Evolutionary conservation across 164 flowering plant genomes (phyloP), one percentile per base, ranked within the genome.

Genomic region (Aristolochia californica): DNA sequence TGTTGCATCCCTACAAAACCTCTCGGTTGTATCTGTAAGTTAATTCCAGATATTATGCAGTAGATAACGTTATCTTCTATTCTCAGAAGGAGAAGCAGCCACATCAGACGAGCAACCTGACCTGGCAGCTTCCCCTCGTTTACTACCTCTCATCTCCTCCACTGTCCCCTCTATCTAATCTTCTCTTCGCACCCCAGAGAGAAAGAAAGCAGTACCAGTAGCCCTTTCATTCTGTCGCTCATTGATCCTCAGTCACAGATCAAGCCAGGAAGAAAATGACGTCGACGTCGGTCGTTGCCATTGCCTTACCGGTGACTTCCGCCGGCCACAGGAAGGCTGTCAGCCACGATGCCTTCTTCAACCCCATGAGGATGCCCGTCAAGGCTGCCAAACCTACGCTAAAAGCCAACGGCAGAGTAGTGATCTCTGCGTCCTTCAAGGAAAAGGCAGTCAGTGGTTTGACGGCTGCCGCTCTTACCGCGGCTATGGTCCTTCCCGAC

Each of bases 371-470:
- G 68, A 67, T 45, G 21, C 61, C 68, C 13, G 62, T 78, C 16
- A 70, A 64, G 65, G 59, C 66, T 0, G 14, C 48, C 15, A 15
- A 61, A 45, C 2, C 65, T 63, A 8, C 55, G 47, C 16, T 47
- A 40, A 11, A 52, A 75, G 58, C 68, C 53, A 71, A 53, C 8
- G 72, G 60, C n/a, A 75, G 67, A 67, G 55, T 81, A 26, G 55
- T 61, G 38, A 80, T 82, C 18, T 62, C 53, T 62, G 85, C 86
- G 20, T 79, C 84, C 0, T 22, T 83, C 44, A 85, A 88, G 79
- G 93, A 85, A 72, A 85, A 80, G 74, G 80, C 76, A 2, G 72
- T 75, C 11, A 57, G 80, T 0, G 91, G 88, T 1, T 57, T 85
- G 70, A 72, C 88, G 0, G 90, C 96, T 2, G 82, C 71, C 10